Conservation (phyloP, 75 land plant genomes). For the Pinus tabuliformis region DNA sequence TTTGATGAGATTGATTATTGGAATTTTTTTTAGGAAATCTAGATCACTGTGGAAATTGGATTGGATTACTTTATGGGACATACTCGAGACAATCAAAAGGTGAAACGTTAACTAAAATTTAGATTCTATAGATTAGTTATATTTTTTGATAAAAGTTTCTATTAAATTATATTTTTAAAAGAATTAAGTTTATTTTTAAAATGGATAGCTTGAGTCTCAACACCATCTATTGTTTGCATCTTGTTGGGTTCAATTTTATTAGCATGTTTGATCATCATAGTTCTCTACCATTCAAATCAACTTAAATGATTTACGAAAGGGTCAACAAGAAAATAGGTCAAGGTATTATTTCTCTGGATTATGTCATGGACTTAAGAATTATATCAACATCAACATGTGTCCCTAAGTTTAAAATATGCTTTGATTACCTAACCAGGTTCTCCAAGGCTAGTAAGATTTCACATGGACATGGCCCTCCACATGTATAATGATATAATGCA, state of each 20-base stretch:
- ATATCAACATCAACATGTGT: too few relatives aligned
- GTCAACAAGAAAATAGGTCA: constrained; percentile 33
- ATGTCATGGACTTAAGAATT: not conserved
- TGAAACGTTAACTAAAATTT: not conserved
- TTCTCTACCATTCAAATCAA: constrained; percentile 44
- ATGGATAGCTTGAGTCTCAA: constrained; percentile 46
- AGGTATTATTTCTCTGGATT: not conserved
- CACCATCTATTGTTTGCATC: constrained; percentile 67
- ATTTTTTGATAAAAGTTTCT: not conserved
- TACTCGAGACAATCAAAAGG: constrained; percentile 41
- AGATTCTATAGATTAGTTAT: not conserved
- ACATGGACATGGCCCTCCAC: too few relatives aligned
- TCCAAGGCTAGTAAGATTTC: too few relatives aligned
- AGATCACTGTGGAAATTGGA: constrained; percentile 73
- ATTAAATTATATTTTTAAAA: not conserved
- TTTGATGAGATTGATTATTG: not conserved
- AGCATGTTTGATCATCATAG: constrained; percentile 53
- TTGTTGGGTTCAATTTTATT: constrained; percentile 52
- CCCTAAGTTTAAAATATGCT: too few relatives aligned
- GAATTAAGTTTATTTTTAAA: not conserved
- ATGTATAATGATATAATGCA: too few relatives aligned
- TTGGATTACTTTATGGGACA: constrained; percentile 33
- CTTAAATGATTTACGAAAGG: constrained; percentile 29
- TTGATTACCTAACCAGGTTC: too few relatives aligned
- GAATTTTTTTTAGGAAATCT: constrained; percentile 71